A percentile compares a stretch with the other conserved stretches of the same genome.
phyloP scores from a whole-genome alignment of 257 asterid genomes.

The Gentiana macrophylla region DNA sequence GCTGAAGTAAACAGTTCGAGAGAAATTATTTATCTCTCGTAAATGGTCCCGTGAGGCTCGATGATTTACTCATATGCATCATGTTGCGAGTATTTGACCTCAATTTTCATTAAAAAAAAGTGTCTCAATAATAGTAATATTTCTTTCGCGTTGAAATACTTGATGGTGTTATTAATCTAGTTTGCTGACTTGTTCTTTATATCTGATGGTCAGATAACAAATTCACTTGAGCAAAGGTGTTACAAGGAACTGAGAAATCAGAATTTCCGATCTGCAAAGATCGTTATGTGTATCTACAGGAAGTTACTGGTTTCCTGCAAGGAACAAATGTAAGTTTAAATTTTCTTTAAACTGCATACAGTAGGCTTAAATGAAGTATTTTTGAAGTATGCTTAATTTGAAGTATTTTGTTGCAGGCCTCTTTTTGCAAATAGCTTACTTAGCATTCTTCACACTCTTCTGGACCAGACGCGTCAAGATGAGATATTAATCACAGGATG shows the following conservation, averaged over 20 bases:
- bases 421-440: slow-evolving; percentile 74
- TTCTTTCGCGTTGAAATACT: too few species aligned
- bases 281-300: slow-evolving; percentile 69
- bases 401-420: slow-evolving; percentile 43
- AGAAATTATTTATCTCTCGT: too few species aligned
- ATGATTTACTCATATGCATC: background rate
- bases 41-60: too few species aligned
- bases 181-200: too few species aligned
- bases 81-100: background rate
- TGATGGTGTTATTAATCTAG: too few species aligned
- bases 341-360: background rate
- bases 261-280: slow-evolving; percentile 55
- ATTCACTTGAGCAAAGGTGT: slow-evolving; percentile 80
- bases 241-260: slow-evolving; percentile 77
- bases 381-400: too few species aligned
- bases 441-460: slow-evolving; percentile 52
- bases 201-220: slow-evolving; percentile 48
- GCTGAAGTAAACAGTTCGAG: background rate
- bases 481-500: slow-evolving; percentile 72
- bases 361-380: too few species aligned
- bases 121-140: slow-evolving; percentile 1
- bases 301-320: slow-evolving; percentile 71
- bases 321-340: slow-evolving; percentile 68
- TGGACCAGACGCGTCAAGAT: slow-evolving; percentile 74
- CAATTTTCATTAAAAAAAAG: background rate